Evolutionary conservation across 192 early-diverging fungal genomes (phyloP).

Genomic region (Entrophospora sp.): DNA sequence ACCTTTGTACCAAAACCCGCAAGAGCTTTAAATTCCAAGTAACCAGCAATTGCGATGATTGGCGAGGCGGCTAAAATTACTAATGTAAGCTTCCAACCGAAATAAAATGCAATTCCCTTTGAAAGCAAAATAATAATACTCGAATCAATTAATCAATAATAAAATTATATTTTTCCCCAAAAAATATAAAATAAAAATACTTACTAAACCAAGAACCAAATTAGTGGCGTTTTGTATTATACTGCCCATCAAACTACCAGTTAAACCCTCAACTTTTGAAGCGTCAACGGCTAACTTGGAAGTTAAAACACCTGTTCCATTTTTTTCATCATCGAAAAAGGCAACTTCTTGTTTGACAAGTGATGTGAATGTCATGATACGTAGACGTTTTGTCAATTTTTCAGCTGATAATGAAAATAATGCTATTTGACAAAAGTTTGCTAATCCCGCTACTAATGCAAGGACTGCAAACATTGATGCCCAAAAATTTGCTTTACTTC

Average conservation of each 20-base stretch:
- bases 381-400: slow-evolving; percentile 41
- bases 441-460: slow-evolving; percentile 23
- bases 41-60: slow-evolving; percentile 30
- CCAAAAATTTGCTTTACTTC: slow-evolving; percentile 22
- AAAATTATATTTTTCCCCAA: not conserved
- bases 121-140: not conserved
- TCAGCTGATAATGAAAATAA: slow-evolving; percentile 47
- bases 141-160: not conserved
- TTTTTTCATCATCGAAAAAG: slow-evolving; percentile 75
- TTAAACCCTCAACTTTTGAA: slow-evolving; percentile 3
- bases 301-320: slow-evolving; percentile 76
- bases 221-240: not conserved
- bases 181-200: not conserved
- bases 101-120: slow-evolving; percentile 13
- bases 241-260: slow-evolving; percentile 1
- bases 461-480: slow-evolving; percentile 27
- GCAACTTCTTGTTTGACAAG: slow-evolving; percentile 78
- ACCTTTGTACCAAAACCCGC: slow-evolving; percentile 25
- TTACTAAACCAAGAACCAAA: not conserved
- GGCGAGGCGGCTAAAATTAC: slow-evolving; percentile 14
- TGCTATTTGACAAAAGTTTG: slow-evolving; percentile 21
- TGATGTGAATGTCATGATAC: slow-evolving; percentile 55
- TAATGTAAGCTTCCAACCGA: slow-evolving; percentile 16
- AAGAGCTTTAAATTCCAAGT: slow-evolving; percentile 35
- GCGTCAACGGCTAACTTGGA: slow-evolving; percentile 77